Base-by-base conservation (phyloP, 2,329 filamentous ascomycete genomes). In the Colletotrichum abscissum region DNA sequence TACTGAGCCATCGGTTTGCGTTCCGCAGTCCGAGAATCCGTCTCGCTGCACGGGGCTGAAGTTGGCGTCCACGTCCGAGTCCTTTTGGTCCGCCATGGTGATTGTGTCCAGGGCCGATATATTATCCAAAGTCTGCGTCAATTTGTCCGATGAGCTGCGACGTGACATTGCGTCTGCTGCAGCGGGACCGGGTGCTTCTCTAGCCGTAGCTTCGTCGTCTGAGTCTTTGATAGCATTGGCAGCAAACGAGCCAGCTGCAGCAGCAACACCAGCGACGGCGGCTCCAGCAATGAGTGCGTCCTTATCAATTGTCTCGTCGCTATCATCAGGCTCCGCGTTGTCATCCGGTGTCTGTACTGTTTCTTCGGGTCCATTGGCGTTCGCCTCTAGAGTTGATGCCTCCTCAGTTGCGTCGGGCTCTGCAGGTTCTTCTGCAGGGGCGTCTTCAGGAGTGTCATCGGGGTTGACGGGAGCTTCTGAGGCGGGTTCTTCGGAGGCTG, bases 1-100 rank as follows among this genome's bases (percentile, higher is more conserved):
- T 46, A 75, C 64, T 5, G 69, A 70, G 28, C 62, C 68, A 24
- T 75, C 74, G 16, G 74, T 75, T 58, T 75, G 74, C 24, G 74
- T 75, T 35, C 67, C 71, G 49, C 54, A 59, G 57, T 74, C 67
- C 22, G 63, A 72, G 16, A 57, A 67, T 0, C 71, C 68, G n/a
- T 72, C 62, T 12, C 57, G 57, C 9, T 58, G 46, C 2, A 69
- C 42, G 5, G 55, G 46, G n/a, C 12, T 60, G 60, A 73, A 73
- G 42, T 22, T 24, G 24, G 55, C 54, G 12, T 73, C 70, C 28
- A 72, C 68, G 28, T 74, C 60, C 6, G 11, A 33, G 9, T 72
- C 65, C 49, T 42, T 72, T 57, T 28, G 33, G 19, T 28, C 58
- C 8, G 14, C 38, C 22, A 63, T 26, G 16, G 35, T 3, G 35